Conservation (phyloP, 2,329 filamentous ascomycete species). For the Orbilia oligospora region DNA sequence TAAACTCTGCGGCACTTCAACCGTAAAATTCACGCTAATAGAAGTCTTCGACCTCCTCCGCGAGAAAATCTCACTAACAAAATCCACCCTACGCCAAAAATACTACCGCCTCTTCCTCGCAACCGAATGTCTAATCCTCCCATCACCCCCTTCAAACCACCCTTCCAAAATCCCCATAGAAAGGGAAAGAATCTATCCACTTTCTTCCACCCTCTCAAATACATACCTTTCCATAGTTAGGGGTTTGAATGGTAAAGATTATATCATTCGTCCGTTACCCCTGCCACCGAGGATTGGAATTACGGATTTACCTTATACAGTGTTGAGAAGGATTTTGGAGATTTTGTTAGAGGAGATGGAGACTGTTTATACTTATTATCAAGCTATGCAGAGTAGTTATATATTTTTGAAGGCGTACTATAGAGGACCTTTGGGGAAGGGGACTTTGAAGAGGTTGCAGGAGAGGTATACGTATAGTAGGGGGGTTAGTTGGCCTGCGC, state of each 20-base stretch:
- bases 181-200: conserved; percentile 28
- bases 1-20: conserved; percentile 32
- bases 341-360: conserved; percentile 32
- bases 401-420: conserved; percentile 49
- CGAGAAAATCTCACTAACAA: conserved; percentile 9
- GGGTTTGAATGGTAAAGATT: conserved; percentile 6
- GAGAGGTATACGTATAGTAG: conserved; percentile 49
- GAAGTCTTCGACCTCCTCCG: conserved; percentile 50
- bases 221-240: conserved; percentile 22
- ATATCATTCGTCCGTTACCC: conserved; percentile 7
- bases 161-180: neutral
- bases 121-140: conserved; percentile 34
- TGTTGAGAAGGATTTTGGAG: conserved; percentile 33
- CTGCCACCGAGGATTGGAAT: conserved; percentile 21
- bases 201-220: neutral
- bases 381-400: conserved; percentile 44
- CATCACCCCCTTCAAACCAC: neutral
- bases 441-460: conserved; percentile 37
- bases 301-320: conserved; percentile 34
- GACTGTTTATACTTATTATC: conserved; percentile 26
- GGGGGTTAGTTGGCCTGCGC: conserved; percentile 42
- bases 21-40: conserved; percentile 42
- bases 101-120: conserved; percentile 47
- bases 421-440: conserved; percentile 19
- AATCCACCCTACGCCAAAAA: conserved; percentile 19